Conservation (phyloP, 2,329 filamentous ascomycete species). For the Chaetomium sp. region DNA sequence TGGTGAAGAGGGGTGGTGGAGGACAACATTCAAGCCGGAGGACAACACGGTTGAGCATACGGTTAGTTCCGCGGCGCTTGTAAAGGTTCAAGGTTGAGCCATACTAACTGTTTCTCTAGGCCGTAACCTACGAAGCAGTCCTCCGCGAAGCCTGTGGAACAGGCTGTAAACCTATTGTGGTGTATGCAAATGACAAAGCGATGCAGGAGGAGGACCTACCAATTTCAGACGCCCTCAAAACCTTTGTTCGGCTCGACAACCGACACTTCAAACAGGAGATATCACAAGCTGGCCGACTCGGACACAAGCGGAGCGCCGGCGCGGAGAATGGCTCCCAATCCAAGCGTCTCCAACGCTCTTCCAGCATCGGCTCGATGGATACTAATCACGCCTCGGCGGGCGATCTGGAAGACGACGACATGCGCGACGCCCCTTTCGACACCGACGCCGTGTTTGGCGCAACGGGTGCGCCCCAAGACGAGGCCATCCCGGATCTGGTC, state of each 20-base stretch:
- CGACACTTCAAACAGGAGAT: constrained; percentile 30
- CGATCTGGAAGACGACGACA: constrained; percentile 31
- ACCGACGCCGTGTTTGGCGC: constrained; percentile 8
- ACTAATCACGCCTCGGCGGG: constrained; percentile 39
- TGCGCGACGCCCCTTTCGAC: constrained; percentile 19
- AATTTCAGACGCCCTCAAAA: constrained; percentile 26
- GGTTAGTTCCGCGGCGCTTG: constrained; percentile 6
- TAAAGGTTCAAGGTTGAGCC: too few species aligned
- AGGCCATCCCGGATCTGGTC: constrained; percentile 1
- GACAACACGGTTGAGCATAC: constrained; percentile 14
- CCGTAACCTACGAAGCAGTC: constrained; percentile 16
- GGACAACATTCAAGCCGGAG: constrained; percentile 14
- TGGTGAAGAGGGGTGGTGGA: constrained; percentile 28
- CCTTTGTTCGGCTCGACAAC: constrained; percentile 32
- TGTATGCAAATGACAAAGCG: constrained; percentile 29
- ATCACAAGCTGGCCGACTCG: constrained; percentile 15
- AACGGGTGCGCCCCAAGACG: not conserved
- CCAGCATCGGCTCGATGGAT: constrained; percentile 42
- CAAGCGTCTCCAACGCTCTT: constrained; percentile 40
- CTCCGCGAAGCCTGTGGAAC: constrained; percentile 18
- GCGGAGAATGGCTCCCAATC: constrained; percentile 20
- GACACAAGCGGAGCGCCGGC: constrained; percentile 21
- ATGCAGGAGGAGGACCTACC: constrained; percentile 19
- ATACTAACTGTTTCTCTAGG: constrained; percentile 6
- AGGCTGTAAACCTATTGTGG: constrained; percentile 22